Conservation (phyloP, 495 filamentous ascomycete species). For the Cudoniella acicularis region DNA sequence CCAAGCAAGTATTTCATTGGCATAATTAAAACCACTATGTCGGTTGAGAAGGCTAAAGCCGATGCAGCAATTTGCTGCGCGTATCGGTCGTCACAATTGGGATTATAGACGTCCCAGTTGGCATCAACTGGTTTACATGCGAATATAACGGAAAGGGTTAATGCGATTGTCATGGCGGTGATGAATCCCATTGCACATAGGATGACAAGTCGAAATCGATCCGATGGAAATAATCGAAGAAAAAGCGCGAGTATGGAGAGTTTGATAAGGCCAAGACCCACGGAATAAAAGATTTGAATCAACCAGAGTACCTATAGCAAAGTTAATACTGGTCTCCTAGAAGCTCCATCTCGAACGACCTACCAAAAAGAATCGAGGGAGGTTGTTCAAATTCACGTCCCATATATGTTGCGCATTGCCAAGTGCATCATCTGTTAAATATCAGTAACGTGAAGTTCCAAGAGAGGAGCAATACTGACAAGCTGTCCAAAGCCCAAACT, state of each 20-base stretch:
- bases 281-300: conserved; percentile 5
- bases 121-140: not conserved
- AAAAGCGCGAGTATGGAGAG: not conserved
- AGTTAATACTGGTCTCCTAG: not conserved
- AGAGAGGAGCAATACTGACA: not conserved
- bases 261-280: conserved; percentile 5
- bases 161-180: not conserved
- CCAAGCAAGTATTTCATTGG: conserved; percentile 7
- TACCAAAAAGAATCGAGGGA: not conserved
- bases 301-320: not conserved
- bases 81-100: not conserved
- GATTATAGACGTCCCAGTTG: not conserved
- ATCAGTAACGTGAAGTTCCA: not conserved
- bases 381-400: not conserved
- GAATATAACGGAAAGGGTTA: not conserved
- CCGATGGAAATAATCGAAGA: conserved; percentile 5
- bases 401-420: conserved; percentile 2
- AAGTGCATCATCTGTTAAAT: not conserved
- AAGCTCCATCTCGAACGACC: not conserved
- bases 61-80: not conserved
- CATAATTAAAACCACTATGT: conserved; percentile 1
- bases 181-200: not conserved
- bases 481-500: not conserved
- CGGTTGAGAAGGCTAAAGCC: not conserved
- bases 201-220: not conserved